Conservation (phyloP, 2,329 filamentous ascomycete species). For the Alternaria conjuncta region DNA sequence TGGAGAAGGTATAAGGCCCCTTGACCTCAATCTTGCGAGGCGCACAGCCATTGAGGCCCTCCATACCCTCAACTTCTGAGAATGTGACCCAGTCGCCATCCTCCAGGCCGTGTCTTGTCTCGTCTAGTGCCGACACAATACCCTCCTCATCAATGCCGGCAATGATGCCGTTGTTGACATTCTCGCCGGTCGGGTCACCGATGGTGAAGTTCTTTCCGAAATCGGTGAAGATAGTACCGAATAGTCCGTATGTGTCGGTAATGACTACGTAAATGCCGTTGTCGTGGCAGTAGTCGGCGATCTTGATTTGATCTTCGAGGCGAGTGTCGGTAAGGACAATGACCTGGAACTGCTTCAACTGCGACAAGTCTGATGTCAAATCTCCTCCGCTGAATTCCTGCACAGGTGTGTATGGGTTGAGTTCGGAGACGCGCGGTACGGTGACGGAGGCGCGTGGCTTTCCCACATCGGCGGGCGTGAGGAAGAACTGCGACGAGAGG, state of each 20-base stretch:
- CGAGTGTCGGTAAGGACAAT: conserved; percentile 88
- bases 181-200: conserved; percentile 89
- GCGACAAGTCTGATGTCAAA: conserved; percentile 75
- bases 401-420: conserved; percentile 96
- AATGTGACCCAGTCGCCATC: conserved; percentile 98
- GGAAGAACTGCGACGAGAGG: conserved; percentile 96
- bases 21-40: conserved; percentile 93
- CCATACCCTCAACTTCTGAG: conserved; percentile 91
- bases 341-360: conserved; percentile 90
- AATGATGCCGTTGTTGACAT: conserved; percentile 84
- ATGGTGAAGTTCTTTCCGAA: conserved; percentile 94
- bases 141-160: conserved; percentile 89
- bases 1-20: conserved; percentile 94
- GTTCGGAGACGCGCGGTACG: conserved; percentile 86
- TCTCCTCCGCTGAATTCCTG: conserved; percentile 70
- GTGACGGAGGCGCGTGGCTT: conserved; percentile 89
- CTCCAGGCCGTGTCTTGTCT: conserved; percentile 92
- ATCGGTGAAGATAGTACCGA: conserved; percentile 95
- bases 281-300: conserved; percentile 91
- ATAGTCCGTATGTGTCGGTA: conserved; percentile 89
- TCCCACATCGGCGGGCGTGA: conserved; percentile 84
- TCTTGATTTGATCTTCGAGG: conserved; percentile 78
- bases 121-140: conserved; percentile 89
- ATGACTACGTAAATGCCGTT: conserved; percentile 92
- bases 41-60: conserved; percentile 79